Percentiles rank a stretch among this genome's conserved stretches.
These are phyloP conservation scores for Biscogniauxia mediterranea DNA, from an alignment of 2,329 filamentous ascomycete species.

Conservation along the genomic window DNA sequence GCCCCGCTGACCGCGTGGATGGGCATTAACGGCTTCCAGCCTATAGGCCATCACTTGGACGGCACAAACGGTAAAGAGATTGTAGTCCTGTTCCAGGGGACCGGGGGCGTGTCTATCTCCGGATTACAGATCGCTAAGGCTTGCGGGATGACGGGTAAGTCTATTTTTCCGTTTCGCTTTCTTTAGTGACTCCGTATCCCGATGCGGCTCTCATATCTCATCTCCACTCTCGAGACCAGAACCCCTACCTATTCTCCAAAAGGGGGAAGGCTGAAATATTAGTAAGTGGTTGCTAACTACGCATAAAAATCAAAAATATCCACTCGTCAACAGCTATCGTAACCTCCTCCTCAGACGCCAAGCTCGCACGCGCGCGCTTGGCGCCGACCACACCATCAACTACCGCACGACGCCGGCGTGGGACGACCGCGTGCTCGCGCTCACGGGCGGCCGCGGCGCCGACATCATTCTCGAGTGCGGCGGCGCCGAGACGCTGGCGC, in stretches of 20 bases:
- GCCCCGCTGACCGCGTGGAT: constrained; percentile 65
- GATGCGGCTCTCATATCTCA: too few relatives aligned
- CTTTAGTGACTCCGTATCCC: neutral
- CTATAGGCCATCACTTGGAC: constrained; percentile 47
- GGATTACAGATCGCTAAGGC: constrained; percentile 55
- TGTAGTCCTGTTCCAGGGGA: constrained; percentile 53
- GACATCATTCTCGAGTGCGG: constrained; percentile 57
- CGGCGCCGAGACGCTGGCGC: constrained; percentile 49
- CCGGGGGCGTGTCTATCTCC: constrained; percentile 51
- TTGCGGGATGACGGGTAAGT: constrained; percentile 45
- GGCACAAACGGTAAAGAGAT: constrained; percentile 36
- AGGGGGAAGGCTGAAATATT: too few relatives aligned
- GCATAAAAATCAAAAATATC: neutral
- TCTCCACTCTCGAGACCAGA: too few relatives aligned
- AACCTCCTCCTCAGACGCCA: constrained; percentile 45
- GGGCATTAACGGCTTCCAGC: constrained; percentile 59
- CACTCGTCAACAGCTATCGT: constrained; percentile 14
- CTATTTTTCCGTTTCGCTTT: constrained; percentile 18
- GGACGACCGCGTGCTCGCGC: constrained; percentile 46
- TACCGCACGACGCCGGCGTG: constrained; percentile 52
- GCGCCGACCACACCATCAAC: constrained; percentile 54
- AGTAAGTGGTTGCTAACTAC: neutral
- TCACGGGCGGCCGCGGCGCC: constrained; percentile 46
- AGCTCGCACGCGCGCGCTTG: constrained; percentile 49
- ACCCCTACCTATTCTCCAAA: too few relatives aligned